phyloP scores from a whole-genome alignment of 345 rosid species.

The Conringia planisiliqua region DNA sequence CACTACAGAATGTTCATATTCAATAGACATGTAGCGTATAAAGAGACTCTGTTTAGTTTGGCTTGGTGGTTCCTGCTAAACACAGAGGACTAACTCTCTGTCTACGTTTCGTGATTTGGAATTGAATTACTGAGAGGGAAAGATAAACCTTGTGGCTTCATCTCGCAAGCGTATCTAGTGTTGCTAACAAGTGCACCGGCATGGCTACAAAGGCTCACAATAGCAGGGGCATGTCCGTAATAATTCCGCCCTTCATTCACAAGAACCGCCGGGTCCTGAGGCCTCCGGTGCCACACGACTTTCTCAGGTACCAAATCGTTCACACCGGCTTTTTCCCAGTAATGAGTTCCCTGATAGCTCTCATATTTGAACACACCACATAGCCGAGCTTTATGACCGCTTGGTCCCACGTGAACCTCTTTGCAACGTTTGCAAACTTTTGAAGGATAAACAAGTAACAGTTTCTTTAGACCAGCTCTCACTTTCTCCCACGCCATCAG shows the following conservation, averaged over 20 bases:
- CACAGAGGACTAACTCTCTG: background rate
- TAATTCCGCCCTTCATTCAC: slow-evolving; percentile 54
- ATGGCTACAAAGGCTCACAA: slow-evolving; percentile 67
- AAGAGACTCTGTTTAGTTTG: no score
- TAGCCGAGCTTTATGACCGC: slow-evolving; percentile 79
- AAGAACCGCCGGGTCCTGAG: slow-evolving; percentile 76
- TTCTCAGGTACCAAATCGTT: slow-evolving; percentile 77
- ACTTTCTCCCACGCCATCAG: slow-evolving; percentile 70
- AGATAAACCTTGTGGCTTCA: slow-evolving; percentile 69
- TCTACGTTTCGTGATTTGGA: background rate
- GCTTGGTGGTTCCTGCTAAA: background rate
- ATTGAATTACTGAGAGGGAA: slow-evolving; percentile 18
- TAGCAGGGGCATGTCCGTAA: slow-evolving; percentile 88
- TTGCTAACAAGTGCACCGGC: slow-evolving; percentile 63
- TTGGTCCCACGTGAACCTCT: slow-evolving; percentile 78
- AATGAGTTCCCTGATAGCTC: slow-evolving; percentile 72
- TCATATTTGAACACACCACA: slow-evolving; percentile 84
- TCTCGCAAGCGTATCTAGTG: slow-evolving; percentile 51
- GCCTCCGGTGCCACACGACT: slow-evolving; percentile 71
- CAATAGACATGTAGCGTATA: no score
- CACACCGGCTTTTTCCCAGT: slow-evolving; percentile 75
- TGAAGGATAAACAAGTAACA: slow-evolving; percentile 60
- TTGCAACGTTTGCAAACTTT: slow-evolving; percentile 76
- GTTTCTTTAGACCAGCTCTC: slow-evolving; percentile 55
- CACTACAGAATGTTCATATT: no score